Percentiles rank a stretch among this genome's conserved stretches.
Conservation (phyloP, 2,329 filamentous ascomycete species). For the Colletotrichum aenigma region DNA sequence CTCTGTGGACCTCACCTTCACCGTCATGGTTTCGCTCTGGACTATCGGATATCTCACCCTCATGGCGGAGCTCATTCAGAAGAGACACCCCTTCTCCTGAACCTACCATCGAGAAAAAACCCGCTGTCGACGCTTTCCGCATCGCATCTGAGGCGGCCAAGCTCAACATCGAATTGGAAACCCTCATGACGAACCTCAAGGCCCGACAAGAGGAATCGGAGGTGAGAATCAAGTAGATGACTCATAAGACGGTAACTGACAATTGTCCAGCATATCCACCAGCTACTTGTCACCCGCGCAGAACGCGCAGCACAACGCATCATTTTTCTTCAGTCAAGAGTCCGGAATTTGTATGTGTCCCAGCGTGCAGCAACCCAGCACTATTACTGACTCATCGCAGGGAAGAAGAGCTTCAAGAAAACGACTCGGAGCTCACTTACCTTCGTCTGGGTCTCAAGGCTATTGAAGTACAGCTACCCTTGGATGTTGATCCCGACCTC, state of each 20-base stretch:
- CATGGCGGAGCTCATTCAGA: slow-evolving; percentile 27
- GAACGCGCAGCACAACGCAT: slow-evolving; percentile 63
- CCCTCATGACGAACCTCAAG: slow-evolving; percentile 54
- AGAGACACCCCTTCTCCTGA: slow-evolving; percentile 23
- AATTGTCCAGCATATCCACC: slow-evolving; percentile 60
- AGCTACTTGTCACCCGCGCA: slow-evolving; percentile 61
- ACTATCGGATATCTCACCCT: slow-evolving; percentile 43
- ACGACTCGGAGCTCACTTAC: slow-evolving; percentile 65
- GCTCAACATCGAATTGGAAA: slow-evolving; percentile 54
- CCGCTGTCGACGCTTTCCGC: slow-evolving; percentile 36
- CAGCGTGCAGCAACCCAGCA: neutral
- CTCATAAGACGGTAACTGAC: neutral
- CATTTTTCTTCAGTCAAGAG: slow-evolving; percentile 61
- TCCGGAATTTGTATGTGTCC: slow-evolving; percentile 57
- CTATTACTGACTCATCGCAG: slow-evolving; percentile 34
- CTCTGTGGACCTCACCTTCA: slow-evolving; percentile 37
- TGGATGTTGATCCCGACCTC: slow-evolving; percentile 59
- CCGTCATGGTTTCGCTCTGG: slow-evolving; percentile 41
- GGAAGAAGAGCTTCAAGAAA: slow-evolving; percentile 59
- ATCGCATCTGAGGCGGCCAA: slow-evolving; percentile 44
- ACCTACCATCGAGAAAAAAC: slow-evolving; percentile 12
- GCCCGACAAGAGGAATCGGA: slow-evolving; percentile 64
- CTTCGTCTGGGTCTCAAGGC: slow-evolving; percentile 67
- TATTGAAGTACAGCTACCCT: slow-evolving; percentile 63
- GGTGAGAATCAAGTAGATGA: slow-evolving; percentile 37